Conservation (phyloP, 306 rosid genomes). For the Prunus mume region DNA sequence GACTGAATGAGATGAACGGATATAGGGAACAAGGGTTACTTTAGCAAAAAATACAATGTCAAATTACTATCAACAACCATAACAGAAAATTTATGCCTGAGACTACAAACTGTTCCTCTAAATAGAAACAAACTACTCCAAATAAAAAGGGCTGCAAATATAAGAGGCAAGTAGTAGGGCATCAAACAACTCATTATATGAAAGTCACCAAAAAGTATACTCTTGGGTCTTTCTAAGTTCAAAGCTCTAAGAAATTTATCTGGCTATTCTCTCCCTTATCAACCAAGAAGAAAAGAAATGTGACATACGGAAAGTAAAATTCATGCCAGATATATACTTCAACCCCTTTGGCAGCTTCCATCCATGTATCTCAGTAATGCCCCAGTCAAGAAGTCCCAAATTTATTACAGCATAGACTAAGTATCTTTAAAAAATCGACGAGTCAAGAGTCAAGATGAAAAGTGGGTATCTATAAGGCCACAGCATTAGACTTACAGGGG, state of each 20-base stretch:
- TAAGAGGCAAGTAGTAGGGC: neutral
- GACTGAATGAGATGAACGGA: slow-evolving; percentile 6
- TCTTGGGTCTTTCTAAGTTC: neutral
- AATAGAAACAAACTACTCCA: neutral
- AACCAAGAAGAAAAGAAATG: neutral
- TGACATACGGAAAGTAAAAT: neutral
- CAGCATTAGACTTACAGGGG: neutral
- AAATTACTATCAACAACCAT: neutral
- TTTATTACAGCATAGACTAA: neutral
- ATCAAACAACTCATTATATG: neutral
- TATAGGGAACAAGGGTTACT: neutral
- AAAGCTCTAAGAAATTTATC: neutral
- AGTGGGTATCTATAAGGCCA: neutral
- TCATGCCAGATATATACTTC: neutral
- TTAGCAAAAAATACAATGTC: neutral
- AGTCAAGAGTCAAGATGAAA: neutral
- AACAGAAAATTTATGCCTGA: neutral
- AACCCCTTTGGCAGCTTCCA: neutral
- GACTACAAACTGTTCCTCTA: slow-evolving; percentile 5
- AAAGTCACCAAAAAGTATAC: neutral
- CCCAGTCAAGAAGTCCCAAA: neutral
- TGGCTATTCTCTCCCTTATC: neutral
- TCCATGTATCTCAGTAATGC: neutral
- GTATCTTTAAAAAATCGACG: too few species aligned
- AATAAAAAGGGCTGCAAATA: neutral